Evolutionary conservation across 805 yeast genomes (phyloP).

Genomic region (Yamadazyma sp.): DNA sequence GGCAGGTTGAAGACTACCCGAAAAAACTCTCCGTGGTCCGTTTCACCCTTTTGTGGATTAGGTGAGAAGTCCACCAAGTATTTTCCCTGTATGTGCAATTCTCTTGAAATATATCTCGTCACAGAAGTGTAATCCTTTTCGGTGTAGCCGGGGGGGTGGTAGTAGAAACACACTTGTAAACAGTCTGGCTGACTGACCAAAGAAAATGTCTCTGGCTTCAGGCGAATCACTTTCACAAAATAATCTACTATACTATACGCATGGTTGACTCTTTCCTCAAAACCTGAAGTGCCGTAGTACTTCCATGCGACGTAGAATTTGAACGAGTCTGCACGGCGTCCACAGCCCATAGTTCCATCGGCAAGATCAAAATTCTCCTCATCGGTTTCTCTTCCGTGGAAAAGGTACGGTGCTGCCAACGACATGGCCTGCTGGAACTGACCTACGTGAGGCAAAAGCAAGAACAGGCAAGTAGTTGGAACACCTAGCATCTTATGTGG

Average conservation of each 20-base stretch:
- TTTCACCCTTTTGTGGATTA: slow-evolving; percentile 45
- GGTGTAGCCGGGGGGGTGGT: slow-evolving; percentile 43
- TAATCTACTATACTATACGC: slow-evolving; percentile 67
- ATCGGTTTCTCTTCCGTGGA: slow-evolving; percentile 56
- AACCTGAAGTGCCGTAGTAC: slow-evolving; percentile 72
- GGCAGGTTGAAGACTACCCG: slow-evolving; percentile 84
- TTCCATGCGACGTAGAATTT: slow-evolving; percentile 80
- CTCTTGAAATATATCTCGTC: slow-evolving; percentile 62
- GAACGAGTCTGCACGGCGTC: slow-evolving; percentile 79
- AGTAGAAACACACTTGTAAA: slow-evolving; percentile 81
- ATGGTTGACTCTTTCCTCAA: slow-evolving; percentile 65
- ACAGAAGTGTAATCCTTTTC: slow-evolving; percentile 45
- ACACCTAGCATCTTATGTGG: slow-evolving; percentile 92
- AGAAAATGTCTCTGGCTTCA: slow-evolving; percentile 43
- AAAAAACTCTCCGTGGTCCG: slow-evolving; percentile 72
- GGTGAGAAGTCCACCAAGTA: slow-evolving; percentile 82
- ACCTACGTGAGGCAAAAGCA: slow-evolving; percentile 66
- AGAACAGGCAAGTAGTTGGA: slow-evolving; percentile 73
- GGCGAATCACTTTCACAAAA: slow-evolving; percentile 47
- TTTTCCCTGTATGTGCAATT: slow-evolving; percentile 60
- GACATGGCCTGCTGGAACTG: slow-evolving; percentile 73
- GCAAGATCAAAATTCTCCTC: slow-evolving; percentile 72
- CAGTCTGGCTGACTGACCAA: slow-evolving; percentile 71
- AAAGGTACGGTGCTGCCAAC: slow-evolving; percentile 74
- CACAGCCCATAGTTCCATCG: slow-evolving; percentile 91